A percentile compares a stretch with the other conserved stretches of the same genome.
Evolutionary conservation across 116 monocot species (phyloP).

Genomic region (Trichopus zeylanicus): DNA sequence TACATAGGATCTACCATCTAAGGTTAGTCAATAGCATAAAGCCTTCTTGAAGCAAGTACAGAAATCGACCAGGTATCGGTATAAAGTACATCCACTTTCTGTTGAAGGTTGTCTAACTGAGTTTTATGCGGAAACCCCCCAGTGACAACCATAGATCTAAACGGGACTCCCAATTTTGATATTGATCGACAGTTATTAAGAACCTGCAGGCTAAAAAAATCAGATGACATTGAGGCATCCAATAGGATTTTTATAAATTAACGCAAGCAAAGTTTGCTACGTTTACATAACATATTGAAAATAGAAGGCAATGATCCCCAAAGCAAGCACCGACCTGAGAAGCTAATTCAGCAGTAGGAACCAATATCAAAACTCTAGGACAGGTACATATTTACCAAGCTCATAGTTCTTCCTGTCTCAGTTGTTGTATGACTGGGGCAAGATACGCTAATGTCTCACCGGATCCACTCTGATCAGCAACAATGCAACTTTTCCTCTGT

Average conservation of each 20-base stretch:
- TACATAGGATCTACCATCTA: conserved; percentile 41
- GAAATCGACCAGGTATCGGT: conserved; percentile 85
- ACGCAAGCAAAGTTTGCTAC: background rate
- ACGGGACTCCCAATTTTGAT: conserved; percentile 74
- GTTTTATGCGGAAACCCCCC: conserved; percentile 94
- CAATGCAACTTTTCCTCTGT: conserved; percentile 79
- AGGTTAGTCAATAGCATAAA: conserved; percentile 60
- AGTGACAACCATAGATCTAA: conserved; percentile 89
- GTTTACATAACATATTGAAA: too few relatives aligned
- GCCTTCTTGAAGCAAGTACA: conserved; percentile 76
- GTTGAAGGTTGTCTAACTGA: conserved; percentile 68
- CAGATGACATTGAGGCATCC: background rate
- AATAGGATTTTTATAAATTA: background rate
- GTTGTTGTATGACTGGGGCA: conserved; percentile 60
- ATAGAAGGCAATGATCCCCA: background rate
- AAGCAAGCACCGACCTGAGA: conserved; percentile 60
- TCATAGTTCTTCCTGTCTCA: conserved; percentile 80
- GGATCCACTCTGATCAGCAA: conserved; percentile 97
- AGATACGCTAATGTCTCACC: conserved; percentile 95
- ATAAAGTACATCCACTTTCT: conserved; percentile 84
- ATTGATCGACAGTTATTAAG: conserved; percentile 76
- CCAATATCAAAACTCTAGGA: conserved; percentile 66
- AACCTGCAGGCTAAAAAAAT: conserved; percentile 34
- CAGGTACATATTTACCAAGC: conserved; percentile 48
- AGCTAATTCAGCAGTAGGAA: conserved; percentile 92